Evolutionary conservation across 495 filamentous ascomycete species (phyloP).

Genomic region (Glarea lozoyensis): DNA sequence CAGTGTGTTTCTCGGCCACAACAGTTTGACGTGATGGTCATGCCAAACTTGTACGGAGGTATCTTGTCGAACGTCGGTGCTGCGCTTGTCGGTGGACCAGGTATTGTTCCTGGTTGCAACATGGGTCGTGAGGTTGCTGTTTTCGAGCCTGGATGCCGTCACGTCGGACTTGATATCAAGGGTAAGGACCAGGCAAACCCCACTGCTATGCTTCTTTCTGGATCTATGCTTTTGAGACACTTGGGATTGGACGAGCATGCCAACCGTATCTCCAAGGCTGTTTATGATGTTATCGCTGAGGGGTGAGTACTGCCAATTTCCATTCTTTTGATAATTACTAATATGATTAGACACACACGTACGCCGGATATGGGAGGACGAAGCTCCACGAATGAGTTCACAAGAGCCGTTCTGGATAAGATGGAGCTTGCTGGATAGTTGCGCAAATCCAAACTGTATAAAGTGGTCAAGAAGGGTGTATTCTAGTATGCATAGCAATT

Average conservation of each 20-base stretch:
- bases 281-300: slow-evolving; percentile 92
- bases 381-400: slow-evolving; percentile 87
- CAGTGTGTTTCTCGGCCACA: slow-evolving; percentile 92
- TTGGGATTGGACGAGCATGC: slow-evolving; percentile 95
- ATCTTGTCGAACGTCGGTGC: slow-evolving; percentile 98
- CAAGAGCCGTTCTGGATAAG: slow-evolving; percentile 80
- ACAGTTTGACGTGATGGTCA: slow-evolving; percentile 99
- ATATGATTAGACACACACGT: slow-evolving; percentile 52
- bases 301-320: slow-evolving; percentile 51
- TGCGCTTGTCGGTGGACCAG: slow-evolving; percentile 94
- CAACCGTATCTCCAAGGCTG: slow-evolving; percentile 93
- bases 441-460: slow-evolving; percentile 12
- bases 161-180: slow-evolving; percentile 98
- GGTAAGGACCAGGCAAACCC: slow-evolving; percentile 99
- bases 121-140: slow-evolving; percentile 98
- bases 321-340: slow-evolving; percentile 1
- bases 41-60: slow-evolving; percentile 98
- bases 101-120: slow-evolving; percentile 96
- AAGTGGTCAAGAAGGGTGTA: slow-evolving; percentile 15
- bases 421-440: slow-evolving; percentile 57
- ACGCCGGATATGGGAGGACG: slow-evolving; percentile 94
- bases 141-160: slow-evolving; percentile 96
- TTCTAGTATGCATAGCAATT: slow-evolving; percentile 18
- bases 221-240: slow-evolving; percentile 93
- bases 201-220: slow-evolving; percentile 87